These are phyloP conservation scores for Fusarium avenaceum DNA, from an alignment of 2,329 filamentous ascomycete genomes.

Conservation along the genomic window DNA sequence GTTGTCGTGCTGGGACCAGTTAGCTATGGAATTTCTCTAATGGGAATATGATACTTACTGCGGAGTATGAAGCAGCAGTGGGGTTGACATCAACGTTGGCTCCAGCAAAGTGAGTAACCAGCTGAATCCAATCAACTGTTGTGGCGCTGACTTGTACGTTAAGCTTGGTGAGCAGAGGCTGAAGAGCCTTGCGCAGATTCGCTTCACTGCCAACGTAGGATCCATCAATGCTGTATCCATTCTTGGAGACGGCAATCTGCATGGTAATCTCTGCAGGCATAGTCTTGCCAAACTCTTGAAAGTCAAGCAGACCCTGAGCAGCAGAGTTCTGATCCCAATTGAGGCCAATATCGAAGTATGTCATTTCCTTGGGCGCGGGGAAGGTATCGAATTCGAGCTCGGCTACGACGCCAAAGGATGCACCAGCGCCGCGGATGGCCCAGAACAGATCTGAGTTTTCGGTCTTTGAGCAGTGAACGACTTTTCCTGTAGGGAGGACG, in stretches of 20 bases:
- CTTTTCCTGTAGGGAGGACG: slow-evolving; percentile 47
- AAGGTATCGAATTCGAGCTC: slow-evolving; percentile 51
- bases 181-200: slow-evolving; percentile 31
- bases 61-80: slow-evolving; percentile 43
- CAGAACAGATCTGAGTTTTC: slow-evolving; percentile 49
- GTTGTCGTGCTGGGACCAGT: slow-evolving; percentile 46
- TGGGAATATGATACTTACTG: slow-evolving; percentile 25
- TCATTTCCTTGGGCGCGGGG: slow-evolving; percentile 35
- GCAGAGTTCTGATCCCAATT: slow-evolving; percentile 43
- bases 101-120: slow-evolving; percentile 45
- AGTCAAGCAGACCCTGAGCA: slow-evolving; percentile 36
- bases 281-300: slow-evolving; percentile 50
- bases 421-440: slow-evolving; percentile 51
- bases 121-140: slow-evolving; percentile 47
- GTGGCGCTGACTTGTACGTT: slow-evolving; percentile 24
- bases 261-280: slow-evolving; percentile 50
- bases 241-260: slow-evolving; percentile 42
- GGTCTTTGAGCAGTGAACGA: slow-evolving; percentile 47
- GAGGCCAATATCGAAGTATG: slow-evolving; percentile 42
- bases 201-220: slow-evolving; percentile 44
- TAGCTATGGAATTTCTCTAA: neutral
- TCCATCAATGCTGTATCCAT: slow-evolving; percentile 45
- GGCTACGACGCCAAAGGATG: slow-evolving; percentile 51
- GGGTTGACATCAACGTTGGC: slow-evolving; percentile 38
- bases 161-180: slow-evolving; percentile 40